Evolutionary conservation across 129 eudicot genomes (phyloP), one percentile per base, ranked within the genome.

Genomic region (Flaveria ramosissima): DNA sequence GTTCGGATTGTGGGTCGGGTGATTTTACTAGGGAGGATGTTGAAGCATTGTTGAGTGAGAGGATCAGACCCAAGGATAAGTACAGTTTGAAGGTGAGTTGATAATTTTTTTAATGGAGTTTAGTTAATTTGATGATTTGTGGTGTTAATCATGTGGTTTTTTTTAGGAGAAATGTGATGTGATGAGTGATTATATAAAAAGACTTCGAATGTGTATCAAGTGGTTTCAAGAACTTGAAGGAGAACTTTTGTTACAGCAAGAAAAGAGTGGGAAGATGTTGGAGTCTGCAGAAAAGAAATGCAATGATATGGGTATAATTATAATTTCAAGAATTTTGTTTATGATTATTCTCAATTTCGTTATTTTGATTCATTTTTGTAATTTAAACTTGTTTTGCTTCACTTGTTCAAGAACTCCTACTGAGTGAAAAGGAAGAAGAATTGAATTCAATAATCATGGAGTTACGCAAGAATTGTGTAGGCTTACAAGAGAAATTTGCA

Each of bases 161-260:
- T 82, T 63, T 19, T 83, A 95, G 99, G 99, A 92, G 73, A 95
- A 89, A 85, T 84, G 91, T 86, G 97, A 89, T 27, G 86, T 79
- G 74, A 87, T 89, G 93, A 39, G 56, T 72, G 97, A 95, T 24
- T 81, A 80, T 66, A 92, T 92, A 21, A 89, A 77, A 75, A 86
- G 78, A 86, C 88, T 95, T 9, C 88, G 90, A 85, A 83, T 78
- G 20, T 95, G 99, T 59, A 81, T 95, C 42, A 92, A 64, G 72
- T 92, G 95, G 91, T 95, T 95, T 53, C 97, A 91, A 79, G 92
- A 88, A 78, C 83, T 83, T 78, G 96, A 91, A 85, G 88, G 75
- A 41, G 84, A 76, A 60, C 82, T 72, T 71, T 76, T 82, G 21
- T 65, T 83, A 19, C 92, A 91, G 81, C 94, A 83, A 71, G 96